Evolutionary conservation across 441 rosid genomes (phyloP), one percentile per base, ranked within the genome.

Genomic region (Pelargonium fulgidum): DNA sequence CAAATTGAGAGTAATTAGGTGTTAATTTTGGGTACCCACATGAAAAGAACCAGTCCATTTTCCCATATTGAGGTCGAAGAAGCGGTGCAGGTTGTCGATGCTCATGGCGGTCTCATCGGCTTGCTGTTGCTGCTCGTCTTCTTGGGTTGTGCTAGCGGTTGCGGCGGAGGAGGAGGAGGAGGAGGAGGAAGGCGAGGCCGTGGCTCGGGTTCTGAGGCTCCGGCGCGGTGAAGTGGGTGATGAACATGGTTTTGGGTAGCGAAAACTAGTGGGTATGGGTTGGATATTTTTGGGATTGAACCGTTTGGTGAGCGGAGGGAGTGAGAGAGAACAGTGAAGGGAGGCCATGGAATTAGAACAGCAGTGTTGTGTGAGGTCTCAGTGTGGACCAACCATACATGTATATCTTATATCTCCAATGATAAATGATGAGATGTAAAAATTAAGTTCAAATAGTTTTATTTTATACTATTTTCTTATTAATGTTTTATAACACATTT

Each of bases 1-100:
- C 19, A 50, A 50, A 50, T 50, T 50, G 7, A 50, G 13, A 48
- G 12, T 0, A 3, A 12, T 22, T 0, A 29, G 36, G 33, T 26
- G 33, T 26, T 26, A 41, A 64, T 29, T 7, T 61, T 2, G 6
- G 4, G 36, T 1, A 71, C 82, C 52, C 66, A 93, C 98, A 36
- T 90, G 87, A 70, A 93, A 85, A 74, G 91, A 85, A 48, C 98
- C 98, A 65, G 66, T 80, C 98, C 98, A 93, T 77, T 83, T 87
- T 68, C 98, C 98, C 14, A 72, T 1, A 67, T 83, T 93, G 66
- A 93, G 87, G 56, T 83, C 67, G 76, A 89, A 75, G 73, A 90
- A 93, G 17, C 85, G 84, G 54, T 75, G 88, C 61, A 93, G 90
- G 72, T 85, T 85, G 62, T 90, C 92, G 56, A 89, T 77, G 74